phyloP scores from a whole-genome alignment of 768 basidiomycete genomes.

The Amyloporia xantha region DNA sequence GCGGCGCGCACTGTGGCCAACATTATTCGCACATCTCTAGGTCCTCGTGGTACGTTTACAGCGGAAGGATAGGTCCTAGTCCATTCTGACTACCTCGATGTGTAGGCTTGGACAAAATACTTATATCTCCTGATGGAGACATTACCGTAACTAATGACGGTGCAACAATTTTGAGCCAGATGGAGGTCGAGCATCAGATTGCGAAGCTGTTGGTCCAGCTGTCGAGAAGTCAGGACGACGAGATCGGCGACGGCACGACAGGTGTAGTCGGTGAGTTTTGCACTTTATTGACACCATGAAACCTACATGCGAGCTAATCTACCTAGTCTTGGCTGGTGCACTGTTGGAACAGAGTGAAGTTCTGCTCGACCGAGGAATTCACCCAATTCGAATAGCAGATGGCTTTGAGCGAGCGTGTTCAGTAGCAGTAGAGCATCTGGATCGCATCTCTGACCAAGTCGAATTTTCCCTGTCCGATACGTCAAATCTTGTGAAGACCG shows the following conservation, averaged over 20 bases:
- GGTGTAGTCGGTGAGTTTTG: conserved; percentile 87
- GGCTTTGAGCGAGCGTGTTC: conserved; percentile 94
- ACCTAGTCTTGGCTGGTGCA: conserved; percentile 90
- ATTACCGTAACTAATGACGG: conserved; percentile 99
- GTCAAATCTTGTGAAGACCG: conserved; percentile 84
- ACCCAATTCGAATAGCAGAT: conserved; percentile 98
- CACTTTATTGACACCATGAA: not conserved
- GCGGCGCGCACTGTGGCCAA: conserved; percentile 92
- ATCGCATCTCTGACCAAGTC: conserved; percentile 85
- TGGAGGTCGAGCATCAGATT: conserved; percentile 99
- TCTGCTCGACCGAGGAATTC: conserved; percentile 98
- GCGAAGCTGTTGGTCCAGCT: conserved; percentile 96
- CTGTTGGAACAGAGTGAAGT: conserved; percentile 90
- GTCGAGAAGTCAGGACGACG: conserved; percentile 97
- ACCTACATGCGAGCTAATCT: not conserved
- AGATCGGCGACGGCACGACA: conserved; percentile 98
- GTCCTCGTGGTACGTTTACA: conserved; percentile 72
- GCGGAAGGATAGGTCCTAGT: not conserved
- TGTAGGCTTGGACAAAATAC: conserved; percentile 87
- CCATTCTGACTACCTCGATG: not conserved
- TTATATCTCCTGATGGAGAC: conserved; percentile 94
- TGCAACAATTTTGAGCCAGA: conserved; percentile 95
- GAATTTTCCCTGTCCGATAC: conserved; percentile 79
- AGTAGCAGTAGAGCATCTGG: conserved; percentile 85
- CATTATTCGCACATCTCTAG: conserved; percentile 91